These are phyloP conservation scores for Pilasporangium apinafurcum DNA, from an alignment of 352 stramenopile genomes.

Conservation along the genomic window DNA sequence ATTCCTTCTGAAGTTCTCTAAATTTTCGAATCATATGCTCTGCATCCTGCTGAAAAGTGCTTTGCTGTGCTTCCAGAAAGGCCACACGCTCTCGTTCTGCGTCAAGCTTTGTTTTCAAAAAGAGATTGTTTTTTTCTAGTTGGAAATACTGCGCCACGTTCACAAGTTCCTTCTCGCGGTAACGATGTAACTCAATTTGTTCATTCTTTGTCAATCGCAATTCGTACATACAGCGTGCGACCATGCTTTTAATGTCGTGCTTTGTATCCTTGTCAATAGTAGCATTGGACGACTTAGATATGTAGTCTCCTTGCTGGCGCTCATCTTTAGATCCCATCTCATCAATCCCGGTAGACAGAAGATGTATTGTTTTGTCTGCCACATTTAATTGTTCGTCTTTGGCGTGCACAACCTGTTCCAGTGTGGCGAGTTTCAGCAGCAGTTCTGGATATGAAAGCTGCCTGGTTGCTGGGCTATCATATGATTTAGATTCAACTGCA, in stretches of 20 bases:
- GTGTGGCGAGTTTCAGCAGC: constrained; percentile 8
- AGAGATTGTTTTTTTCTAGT: constrained; percentile 14
- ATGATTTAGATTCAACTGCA: neutral
- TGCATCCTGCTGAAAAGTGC: constrained; percentile 13
- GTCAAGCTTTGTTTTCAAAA: constrained; percentile 14
- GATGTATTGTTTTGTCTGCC: constrained; percentile 17
- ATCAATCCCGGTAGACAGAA: constrained; percentile 15
- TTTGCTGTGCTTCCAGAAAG: constrained; percentile 8
- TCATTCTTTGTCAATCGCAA: constrained; percentile 8
- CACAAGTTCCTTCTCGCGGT: constrained; percentile 13
- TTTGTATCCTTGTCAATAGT: too few relatives aligned
- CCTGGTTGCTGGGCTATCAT: neutral
- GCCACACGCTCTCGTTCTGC: constrained; percentile 6
- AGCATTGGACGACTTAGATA: too few relatives aligned
- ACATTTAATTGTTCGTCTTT: constrained; percentile 16
- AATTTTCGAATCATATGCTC: constrained; percentile 14
- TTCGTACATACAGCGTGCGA: constrained; percentile 9
- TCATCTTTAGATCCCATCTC: too few relatives aligned
- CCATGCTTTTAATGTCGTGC: neutral
- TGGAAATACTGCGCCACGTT: constrained; percentile 16
- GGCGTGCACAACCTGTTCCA: constrained; percentile 12
- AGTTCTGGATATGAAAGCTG: constrained; percentile 14
- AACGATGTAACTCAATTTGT: constrained; percentile 11
- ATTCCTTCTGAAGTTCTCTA: constrained; percentile 15
- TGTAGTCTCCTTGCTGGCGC: too few relatives aligned